A percentile compares a stretch with the other conserved stretches of the same genome.
These are phyloP conservation scores for Boletus eberwhitei DNA, from an alignment of 768 basidiomycete species.

Conservation along the genomic window DNA sequence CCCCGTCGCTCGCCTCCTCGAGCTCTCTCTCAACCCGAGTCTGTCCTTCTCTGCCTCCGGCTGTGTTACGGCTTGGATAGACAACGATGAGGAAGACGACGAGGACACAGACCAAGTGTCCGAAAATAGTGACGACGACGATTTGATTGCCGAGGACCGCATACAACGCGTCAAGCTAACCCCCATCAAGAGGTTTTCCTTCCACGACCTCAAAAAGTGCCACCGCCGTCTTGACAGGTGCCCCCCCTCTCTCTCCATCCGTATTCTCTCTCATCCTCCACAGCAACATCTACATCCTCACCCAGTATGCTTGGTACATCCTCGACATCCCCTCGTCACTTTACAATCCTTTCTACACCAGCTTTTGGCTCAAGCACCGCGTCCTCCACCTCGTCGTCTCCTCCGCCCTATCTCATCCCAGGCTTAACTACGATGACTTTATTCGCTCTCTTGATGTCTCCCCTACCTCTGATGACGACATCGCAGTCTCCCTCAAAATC, in stretches of 20 bases:
- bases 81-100: constrained; percentile 29
- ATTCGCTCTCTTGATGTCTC: constrained; percentile 32
- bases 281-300: constrained; percentile 65
- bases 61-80: constrained; percentile 38
- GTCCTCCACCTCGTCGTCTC: constrained; percentile 48
- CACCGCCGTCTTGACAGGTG: constrained; percentile 43
- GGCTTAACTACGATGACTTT: constrained; percentile 41
- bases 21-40: constrained; percentile 21
- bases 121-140: constrained; percentile 1
- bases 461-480: constrained; percentile 29
- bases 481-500: constrained; percentile 32
- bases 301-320: constrained; percentile 68
- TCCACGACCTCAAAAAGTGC: constrained; percentile 38
- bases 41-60: constrained; percentile 36
- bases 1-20: constrained; percentile 38
- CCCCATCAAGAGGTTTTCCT: constrained; percentile 43
- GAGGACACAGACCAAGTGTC: constrained; percentile 16
- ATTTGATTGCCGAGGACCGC: constrained; percentile 2
- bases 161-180: constrained; percentile 39
- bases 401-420: constrained; percentile 32
- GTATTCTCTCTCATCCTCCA: constrained; percentile 8
- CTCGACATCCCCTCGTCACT: constrained; percentile 44
- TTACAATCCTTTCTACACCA: constrained; percentile 45
- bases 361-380: constrained; percentile 50
- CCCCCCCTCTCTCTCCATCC: not conserved